Evolutionary conservation across 148 eudicot genomes (phyloP).

Genomic region (Amaranthus palmeri): DNA sequence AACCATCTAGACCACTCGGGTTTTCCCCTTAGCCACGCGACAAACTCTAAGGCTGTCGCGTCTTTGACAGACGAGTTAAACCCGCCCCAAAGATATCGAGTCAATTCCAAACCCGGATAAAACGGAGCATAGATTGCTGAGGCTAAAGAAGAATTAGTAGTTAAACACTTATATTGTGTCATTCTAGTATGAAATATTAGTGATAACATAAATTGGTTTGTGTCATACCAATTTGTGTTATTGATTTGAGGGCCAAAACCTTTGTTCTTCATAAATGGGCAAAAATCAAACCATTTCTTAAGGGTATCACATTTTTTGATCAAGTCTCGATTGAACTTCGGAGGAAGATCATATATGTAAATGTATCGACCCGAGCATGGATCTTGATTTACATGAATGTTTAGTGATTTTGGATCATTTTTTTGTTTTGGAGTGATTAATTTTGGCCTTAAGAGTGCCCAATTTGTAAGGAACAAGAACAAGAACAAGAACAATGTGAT

Average conservation of each 20-base stretch:
- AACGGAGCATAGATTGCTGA: conserved; percentile 42
- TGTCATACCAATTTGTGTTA: conserved; percentile 28
- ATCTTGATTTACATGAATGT: conserved; percentile 4
- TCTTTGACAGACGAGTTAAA: conserved; percentile 23
- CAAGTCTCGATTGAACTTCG: conserved; percentile 32
- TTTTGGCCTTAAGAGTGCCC: no score
- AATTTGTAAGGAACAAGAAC: no score
- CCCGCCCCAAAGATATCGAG: conserved; percentile 27
- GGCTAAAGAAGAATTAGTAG: conserved; percentile 29
- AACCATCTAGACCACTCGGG: conserved; percentile 34
- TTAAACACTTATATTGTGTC: conserved; percentile 43
- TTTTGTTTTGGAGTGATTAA: no score
- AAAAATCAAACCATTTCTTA: conserved; percentile 25
- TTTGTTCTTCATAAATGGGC: conserved; percentile 20
- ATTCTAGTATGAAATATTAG: conserved; percentile 36
- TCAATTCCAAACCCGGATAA: conserved; percentile 38
- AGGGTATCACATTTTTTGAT: conserved; percentile 17
- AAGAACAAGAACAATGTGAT: no score
- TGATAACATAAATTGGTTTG: conserved; percentile 37
- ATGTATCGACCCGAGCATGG: conserved; percentile 33
- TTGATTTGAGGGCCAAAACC: conserved; percentile 32
- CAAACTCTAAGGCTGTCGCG: conserved; percentile 15
- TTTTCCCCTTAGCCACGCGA: conserved; percentile 26
- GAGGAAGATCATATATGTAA: conserved; percentile 38
- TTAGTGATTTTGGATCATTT: no score